Base-by-base conservation (phyloP, 2,329 filamentous ascomycete genomes). In the Verruconis gallopava region DNA sequence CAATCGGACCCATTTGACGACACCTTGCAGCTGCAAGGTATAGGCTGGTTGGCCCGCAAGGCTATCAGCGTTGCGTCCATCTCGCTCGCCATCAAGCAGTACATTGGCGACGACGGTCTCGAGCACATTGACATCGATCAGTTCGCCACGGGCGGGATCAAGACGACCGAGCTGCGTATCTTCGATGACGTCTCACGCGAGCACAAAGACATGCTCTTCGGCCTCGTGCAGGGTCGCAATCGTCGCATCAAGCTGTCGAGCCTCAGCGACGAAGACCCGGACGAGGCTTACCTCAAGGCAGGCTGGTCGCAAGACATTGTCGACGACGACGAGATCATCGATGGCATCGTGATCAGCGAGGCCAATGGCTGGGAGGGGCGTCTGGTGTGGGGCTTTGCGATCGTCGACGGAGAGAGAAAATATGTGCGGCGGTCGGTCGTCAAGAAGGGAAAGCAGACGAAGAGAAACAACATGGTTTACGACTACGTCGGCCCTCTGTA, bases 161-260 rank as follows among this genome's bases (percentile, higher is more conserved):
- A 73, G 54, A 86, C 71, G 14, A 62, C 63, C 14, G 79, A 83
- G 56, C 53, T 61, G 5, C 71, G 79, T 37, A 61, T 55, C 1
- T 59, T 80, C 2, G 69, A 80, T 55, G 77, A 70, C 63, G 57
- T 60, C 18, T 69, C 62, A 42, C 77, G 80, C 51, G 71, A 74
- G 48, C 83, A 88, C 66, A 65, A 64, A 18, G 85, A 94, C 66
- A 79, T 77, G 68, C 73, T 93, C 50, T 94, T 93, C 58, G 86
- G 86, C 45, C 65, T 63, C 43, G 71, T 91, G 47, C 65, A 66
- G 40, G 83, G 81, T 44, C 68, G 68, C 46, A 74, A 70, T 34
- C 61, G 66, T 37, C 77, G 70, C 55, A 52, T 45, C n/a, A 57
- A 63, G 28, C 49, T 63, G 5, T 43, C 48, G 9, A 47, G 50